A percentile compares a stretch with the other conserved stretches of the same genome.
phyloP scores from a whole-genome alignment of 345 rosid genomes.

The Capsella bursapastoris region DNA sequence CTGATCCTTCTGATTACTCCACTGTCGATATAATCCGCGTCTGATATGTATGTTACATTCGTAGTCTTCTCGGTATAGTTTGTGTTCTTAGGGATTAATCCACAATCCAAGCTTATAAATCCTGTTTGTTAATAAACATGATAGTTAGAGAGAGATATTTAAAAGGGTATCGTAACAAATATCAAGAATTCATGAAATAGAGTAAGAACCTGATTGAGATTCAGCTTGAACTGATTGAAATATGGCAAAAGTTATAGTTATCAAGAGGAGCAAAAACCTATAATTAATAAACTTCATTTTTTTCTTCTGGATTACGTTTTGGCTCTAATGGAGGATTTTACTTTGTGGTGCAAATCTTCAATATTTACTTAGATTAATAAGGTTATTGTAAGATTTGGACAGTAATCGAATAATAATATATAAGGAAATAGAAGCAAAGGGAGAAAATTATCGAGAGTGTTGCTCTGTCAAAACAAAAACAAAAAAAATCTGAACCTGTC shows the following conservation, averaged over 20 bases:
- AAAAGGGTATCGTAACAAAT: neutral
- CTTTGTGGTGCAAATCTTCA: conserved; percentile 8
- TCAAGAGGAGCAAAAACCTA: conserved; percentile 12
- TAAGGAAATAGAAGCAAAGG: conserved; percentile 1
- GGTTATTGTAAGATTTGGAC: neutral
- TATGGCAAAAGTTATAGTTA: conserved; percentile 10
- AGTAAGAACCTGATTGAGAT: conserved; percentile 42
- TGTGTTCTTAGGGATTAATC: conserved; percentile 29
- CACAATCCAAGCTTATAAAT: conserved; percentile 44
- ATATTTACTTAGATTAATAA: neutral
- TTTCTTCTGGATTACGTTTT: neutral
- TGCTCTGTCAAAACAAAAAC: conserved; percentile 2
- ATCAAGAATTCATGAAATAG: conserved; percentile 4
- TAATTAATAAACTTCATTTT: conserved; percentile 25
- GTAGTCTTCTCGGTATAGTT: conserved; percentile 34
- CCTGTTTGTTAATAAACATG: conserved; percentile 27
- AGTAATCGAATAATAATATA: conserved; percentile 1
- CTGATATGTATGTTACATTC: conserved; percentile 37
- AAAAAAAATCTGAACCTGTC: conserved; percentile 2
- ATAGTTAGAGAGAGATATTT: neutral
- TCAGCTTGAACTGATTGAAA: conserved; percentile 32
- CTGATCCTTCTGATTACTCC: conserved; percentile 36
- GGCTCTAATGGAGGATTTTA: neutral
- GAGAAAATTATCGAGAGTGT: conserved; percentile 5
- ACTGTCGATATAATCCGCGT: conserved; percentile 35